A percentile compares a stretch with the other conserved stretches of the same genome.
Evolutionary conservation across 108 stramenopile species (phyloP).

Genomic region (Nitzschia sp.): DNA sequence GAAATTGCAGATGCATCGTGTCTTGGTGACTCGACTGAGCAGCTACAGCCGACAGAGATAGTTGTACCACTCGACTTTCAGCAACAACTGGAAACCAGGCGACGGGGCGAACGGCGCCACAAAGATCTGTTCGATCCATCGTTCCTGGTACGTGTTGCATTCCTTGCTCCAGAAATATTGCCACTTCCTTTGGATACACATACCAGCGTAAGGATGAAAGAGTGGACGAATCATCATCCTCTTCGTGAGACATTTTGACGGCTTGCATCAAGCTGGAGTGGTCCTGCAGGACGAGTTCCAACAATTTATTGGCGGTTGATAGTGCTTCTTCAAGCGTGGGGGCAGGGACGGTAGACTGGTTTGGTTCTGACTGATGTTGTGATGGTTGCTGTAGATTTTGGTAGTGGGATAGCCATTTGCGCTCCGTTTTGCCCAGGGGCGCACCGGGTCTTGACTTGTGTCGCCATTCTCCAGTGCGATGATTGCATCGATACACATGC

Average conservation of each 20-base stretch:
- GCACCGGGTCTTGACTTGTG: slow-evolving; percentile 80
- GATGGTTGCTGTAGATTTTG: neutral
- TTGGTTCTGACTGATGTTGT: neutral
- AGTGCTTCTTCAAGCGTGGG: slow-evolving; percentile 47
- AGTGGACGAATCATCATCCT: slow-evolving; percentile 38
- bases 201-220: slow-evolving; percentile 62
- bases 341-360: neutral
- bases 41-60: neutral
- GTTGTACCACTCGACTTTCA: too few species aligned
- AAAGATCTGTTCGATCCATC: slow-evolving; percentile 40
- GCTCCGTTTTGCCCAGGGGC: slow-evolving; percentile 68
- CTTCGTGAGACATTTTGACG: slow-evolving; percentile 67
- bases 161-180: slow-evolving; percentile 46
- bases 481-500: slow-evolving; percentile 90
- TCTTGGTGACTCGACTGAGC: neutral
- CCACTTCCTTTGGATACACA: slow-evolving; percentile 74
- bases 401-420: slow-evolving; percentile 83
- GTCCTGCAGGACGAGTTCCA: slow-evolving; percentile 54
- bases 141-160: slow-evolving; percentile 56
- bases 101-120: slow-evolving; percentile 48
- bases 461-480: slow-evolving; percentile 83
- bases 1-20: slow-evolving; percentile 30
- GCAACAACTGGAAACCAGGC: slow-evolving; percentile 17
- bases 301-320: slow-evolving; percentile 58
- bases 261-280: slow-evolving; percentile 69